Conservation (phyloP, 768 basidiomycete species). For the Psilocybe subaeruginosa region DNA sequence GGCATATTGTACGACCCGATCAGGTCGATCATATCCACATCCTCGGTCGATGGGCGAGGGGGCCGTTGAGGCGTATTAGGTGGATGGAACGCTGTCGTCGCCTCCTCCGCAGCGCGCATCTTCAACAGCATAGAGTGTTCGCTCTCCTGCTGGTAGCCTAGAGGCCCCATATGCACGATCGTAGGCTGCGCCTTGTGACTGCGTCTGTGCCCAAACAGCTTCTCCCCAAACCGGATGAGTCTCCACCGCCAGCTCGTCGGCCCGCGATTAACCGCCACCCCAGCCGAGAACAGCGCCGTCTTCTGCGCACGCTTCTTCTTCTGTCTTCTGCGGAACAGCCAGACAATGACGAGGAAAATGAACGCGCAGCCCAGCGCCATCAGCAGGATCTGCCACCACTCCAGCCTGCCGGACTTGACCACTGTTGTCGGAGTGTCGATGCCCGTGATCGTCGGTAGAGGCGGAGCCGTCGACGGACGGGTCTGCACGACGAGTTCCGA, state of each 20-base stretch:
- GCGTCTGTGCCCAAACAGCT: conserved; percentile 50
- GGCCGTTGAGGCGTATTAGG: conserved; percentile 10
- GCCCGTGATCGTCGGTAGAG: conserved; percentile 63
- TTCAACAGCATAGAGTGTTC: conserved; percentile 53
- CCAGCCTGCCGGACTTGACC: conserved; percentile 43
- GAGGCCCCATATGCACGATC: conserved; percentile 39
- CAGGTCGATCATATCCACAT: conserved; percentile 49
- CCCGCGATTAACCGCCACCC: conserved; percentile 60
- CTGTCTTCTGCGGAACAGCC: conserved; percentile 71
- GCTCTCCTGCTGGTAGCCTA: conserved; percentile 45
- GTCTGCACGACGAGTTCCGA: conserved; percentile 64
- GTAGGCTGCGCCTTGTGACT: conserved; percentile 26
- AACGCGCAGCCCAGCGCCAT: conserved; percentile 84
- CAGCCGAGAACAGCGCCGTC: conserved; percentile 65
- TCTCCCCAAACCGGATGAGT: conserved; percentile 59
- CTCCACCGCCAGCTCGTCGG: conserved; percentile 58
- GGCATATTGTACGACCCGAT: conserved; percentile 48
- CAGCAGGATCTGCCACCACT: conserved; percentile 87
- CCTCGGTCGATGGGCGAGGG: conserved; percentile 24
- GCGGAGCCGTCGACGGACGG: conserved; percentile 40
- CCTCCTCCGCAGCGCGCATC: conserved; percentile 40
- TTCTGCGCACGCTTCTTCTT: conserved; percentile 62
- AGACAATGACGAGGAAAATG: conserved; percentile 69
- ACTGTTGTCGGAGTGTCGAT: conserved; percentile 50
- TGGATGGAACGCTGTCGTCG: conserved; percentile 37